Conservation (phyloP, 495 filamentous ascomycete species). For the Immersiella caudata region DNA sequence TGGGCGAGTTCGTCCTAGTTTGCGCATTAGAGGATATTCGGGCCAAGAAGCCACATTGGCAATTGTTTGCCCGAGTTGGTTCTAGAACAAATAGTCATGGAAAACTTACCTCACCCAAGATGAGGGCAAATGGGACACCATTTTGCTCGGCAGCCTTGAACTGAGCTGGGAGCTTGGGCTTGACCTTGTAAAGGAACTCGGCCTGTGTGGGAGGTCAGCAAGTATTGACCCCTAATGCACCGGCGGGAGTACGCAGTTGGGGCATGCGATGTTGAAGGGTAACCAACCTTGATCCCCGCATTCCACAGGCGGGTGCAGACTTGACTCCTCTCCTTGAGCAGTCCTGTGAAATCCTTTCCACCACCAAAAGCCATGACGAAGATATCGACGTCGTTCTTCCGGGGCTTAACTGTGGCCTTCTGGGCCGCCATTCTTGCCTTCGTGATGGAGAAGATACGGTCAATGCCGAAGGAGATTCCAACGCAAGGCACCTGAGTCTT, state of each 20-base stretch:
- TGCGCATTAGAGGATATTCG: neutral
- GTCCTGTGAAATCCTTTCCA: slow-evolving; percentile 62
- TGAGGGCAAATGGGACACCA: slow-evolving; percentile 73
- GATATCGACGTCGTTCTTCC: slow-evolving; percentile 73
- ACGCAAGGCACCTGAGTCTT: slow-evolving; percentile 87
- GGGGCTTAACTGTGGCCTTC: slow-evolving; percentile 46
- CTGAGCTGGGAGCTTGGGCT: slow-evolving; percentile 76
- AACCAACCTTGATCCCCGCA: slow-evolving; percentile 58
- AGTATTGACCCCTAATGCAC: neutral
- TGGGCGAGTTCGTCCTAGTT: slow-evolving; percentile 68
- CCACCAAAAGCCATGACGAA: slow-evolving; percentile 93
- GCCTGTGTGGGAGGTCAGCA: slow-evolving; percentile 44
- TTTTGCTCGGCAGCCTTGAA: slow-evolving; percentile 73
- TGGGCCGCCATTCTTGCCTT: slow-evolving; percentile 68
- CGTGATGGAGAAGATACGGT: slow-evolving; percentile 91
- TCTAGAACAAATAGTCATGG: neutral
- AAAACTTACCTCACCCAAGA: slow-evolving; percentile 63
- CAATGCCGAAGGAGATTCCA: slow-evolving; percentile 92
- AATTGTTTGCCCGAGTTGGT: neutral
- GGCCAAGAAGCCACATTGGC: neutral
- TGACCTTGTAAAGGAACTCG: slow-evolving; percentile 78
- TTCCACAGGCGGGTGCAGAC: slow-evolving; percentile 61
- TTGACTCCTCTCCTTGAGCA: slow-evolving; percentile 22
- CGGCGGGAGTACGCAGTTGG: neutral
- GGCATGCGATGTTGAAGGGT: neutral